Evolutionary conservation across 1,284 basidiomycete species (phyloP).

Genomic region (Boletellus dicymbophilus): DNA sequence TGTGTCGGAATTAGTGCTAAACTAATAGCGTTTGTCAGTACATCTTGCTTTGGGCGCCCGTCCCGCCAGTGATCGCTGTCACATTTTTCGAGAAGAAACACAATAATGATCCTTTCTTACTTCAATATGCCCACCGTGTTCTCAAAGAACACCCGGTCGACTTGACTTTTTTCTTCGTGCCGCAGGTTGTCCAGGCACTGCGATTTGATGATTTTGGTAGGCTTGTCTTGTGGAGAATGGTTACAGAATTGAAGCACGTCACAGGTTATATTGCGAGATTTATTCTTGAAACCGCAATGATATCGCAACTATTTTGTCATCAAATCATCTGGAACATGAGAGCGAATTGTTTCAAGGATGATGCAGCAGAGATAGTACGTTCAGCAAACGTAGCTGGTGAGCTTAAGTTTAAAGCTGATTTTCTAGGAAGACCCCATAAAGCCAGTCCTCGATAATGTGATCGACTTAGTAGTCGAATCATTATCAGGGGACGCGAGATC

Average conservation of each 20-base stretch:
- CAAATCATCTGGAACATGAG: constrained; percentile 99
- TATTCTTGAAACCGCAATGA: constrained; percentile 97
- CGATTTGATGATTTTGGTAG: constrained; percentile 85
- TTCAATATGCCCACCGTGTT: constrained; percentile 97
- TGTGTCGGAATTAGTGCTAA: neutral
- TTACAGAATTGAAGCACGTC: constrained; percentile 1
- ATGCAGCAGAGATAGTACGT: constrained; percentile 78
- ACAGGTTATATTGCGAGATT: constrained; percentile 93
- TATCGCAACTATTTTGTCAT: constrained; percentile 98
- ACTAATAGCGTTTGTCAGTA: constrained; percentile 50
- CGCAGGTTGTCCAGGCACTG: constrained; percentile 96
- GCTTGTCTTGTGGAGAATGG: constrained; percentile 15
- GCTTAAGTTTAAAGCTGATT: constrained; percentile 4
- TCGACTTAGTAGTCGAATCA: constrained; percentile 77
- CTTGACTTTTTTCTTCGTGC: constrained; percentile 98
- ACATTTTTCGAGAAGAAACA: constrained; percentile 88
- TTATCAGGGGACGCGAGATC: constrained; percentile 89
- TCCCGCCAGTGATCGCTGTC: constrained; percentile 86
- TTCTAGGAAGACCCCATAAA: constrained; percentile 92
- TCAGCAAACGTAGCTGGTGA: neutral
- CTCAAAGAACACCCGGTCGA: constrained; percentile 95
- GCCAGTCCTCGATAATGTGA: constrained; percentile 90
- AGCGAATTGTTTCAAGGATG: constrained; percentile 96
- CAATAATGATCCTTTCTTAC: constrained; percentile 80
- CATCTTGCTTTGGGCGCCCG: constrained; percentile 86